A percentile compares a stretch with the other conserved stretches of the same genome.
Conservation (phyloP, 768 basidiomycete genomes). For the Agaricus subrufescens region DNA sequence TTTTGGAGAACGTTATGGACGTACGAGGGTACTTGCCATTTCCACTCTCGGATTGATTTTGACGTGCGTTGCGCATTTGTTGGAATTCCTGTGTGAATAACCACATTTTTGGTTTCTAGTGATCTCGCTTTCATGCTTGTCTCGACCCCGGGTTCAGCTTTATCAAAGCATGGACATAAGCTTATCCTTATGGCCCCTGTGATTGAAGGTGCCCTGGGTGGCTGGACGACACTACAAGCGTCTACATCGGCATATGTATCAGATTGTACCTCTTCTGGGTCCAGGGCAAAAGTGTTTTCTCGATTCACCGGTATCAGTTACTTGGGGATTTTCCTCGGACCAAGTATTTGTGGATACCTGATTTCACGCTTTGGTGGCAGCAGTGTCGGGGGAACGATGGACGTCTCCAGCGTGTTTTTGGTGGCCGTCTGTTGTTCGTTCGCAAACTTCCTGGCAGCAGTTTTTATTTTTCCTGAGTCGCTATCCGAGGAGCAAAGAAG, state of each 20-base stretch:
- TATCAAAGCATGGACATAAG: constrained; percentile 66
- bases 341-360: constrained; percentile 61
- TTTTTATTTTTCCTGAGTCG: constrained; percentile 70
- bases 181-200: constrained; percentile 76
- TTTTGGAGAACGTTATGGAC: constrained; percentile 73
- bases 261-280: constrained; percentile 82
- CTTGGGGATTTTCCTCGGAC: constrained; percentile 74
- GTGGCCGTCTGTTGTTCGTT: constrained; percentile 39
- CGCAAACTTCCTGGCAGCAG: constrained; percentile 53
- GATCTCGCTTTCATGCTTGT: constrained; percentile 83
- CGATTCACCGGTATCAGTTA: constrained; percentile 74
- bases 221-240: constrained; percentile 73
- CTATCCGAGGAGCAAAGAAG: constrained; percentile 39
- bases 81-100: background rate
- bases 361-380: constrained; percentile 30
- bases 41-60: constrained; percentile 55
- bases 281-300: constrained; percentile 69
- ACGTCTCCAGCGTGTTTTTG: constrained; percentile 46
- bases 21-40: constrained; percentile 73
- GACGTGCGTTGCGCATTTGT: constrained; percentile 25
- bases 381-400: constrained; percentile 15
- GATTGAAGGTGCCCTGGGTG: constrained; percentile 80
- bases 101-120: constrained; percentile 28
- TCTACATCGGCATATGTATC: constrained; percentile 80
- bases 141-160: constrained; percentile 60